phyloP scores from a whole-genome alignment of 2,329 filamentous ascomycete species.

The Cadophora luteo-olivacea region DNA sequence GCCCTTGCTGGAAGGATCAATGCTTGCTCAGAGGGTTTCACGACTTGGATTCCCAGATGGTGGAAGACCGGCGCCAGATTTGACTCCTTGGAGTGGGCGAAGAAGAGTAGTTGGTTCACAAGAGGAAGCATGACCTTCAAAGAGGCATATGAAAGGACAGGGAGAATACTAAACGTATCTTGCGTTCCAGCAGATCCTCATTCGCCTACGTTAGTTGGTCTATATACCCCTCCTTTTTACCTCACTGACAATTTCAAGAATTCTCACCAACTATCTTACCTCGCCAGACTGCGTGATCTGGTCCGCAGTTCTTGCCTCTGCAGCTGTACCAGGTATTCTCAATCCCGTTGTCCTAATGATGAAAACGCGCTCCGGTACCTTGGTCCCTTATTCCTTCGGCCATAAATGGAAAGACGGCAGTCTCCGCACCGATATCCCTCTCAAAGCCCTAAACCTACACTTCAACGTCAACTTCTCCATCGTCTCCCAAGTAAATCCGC shows the following conservation, averaged over 20 bases:
- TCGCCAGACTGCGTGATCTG: conserved; percentile 97
- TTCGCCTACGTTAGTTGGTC: conserved; percentile 62
- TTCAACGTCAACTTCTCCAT: conserved; percentile 99
- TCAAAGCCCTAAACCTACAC: conserved; percentile 91
- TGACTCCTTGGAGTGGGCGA: conserved; percentile 91
- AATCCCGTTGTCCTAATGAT: conserved; percentile 97
- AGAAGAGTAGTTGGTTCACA: conserved; percentile 86
- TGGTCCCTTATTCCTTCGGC: conserved; percentile 92
- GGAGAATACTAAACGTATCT: conserved; percentile 92
- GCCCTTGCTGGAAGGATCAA: conserved; percentile 85
- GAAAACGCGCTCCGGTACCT: conserved; percentile 74
- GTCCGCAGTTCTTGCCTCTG: conserved; percentile 94
- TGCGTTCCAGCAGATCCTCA: conserved; percentile 97
- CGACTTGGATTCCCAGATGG: conserved; percentile 83
- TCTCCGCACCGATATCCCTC: conserved; percentile 90
- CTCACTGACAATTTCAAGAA: conserved; percentile 66
- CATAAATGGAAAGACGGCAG: conserved; percentile 99
- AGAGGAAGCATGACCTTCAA: conserved; percentile 91
- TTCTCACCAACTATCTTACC: conserved; percentile 94
- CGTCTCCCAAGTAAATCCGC: conserved; percentile 87
- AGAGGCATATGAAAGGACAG: conserved; percentile 93
- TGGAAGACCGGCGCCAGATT: conserved; percentile 93
- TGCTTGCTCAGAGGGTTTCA: conserved; percentile 80
- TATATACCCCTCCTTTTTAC: background rate
- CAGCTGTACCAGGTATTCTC: conserved; percentile 92